Percentiles rank a stretch among this genome's conserved stretches.
Conservation (phyloP, 805 yeast genomes). For the Wickerhamomyces queroliae region DNA sequence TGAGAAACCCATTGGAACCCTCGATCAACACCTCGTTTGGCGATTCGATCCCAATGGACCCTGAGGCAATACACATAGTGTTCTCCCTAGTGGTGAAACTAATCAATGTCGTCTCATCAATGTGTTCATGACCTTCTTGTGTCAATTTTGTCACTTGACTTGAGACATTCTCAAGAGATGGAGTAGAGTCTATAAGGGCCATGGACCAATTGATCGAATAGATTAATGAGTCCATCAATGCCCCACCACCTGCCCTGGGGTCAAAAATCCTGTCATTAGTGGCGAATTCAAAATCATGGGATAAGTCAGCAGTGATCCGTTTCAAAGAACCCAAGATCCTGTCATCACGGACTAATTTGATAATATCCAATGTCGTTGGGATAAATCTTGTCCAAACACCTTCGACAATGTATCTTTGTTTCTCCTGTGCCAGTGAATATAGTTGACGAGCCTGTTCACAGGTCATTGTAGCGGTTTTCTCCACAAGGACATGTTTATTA, state of each 20-base stretch:
- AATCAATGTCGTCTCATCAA: conserved; percentile 21
- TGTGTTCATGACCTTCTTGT: neutral
- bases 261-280: conserved; percentile 33
- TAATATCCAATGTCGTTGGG: conserved; percentile 36
- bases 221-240: conserved; percentile 49
- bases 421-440: conserved; percentile 35
- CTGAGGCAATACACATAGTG: conserved; percentile 2
- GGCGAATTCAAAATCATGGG: conserved; percentile 30
- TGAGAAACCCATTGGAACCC: conserved; percentile 3
- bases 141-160: conserved; percentile 14
- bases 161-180: conserved; percentile 30
- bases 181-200: conserved; percentile 19
- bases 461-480: conserved; percentile 49
- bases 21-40: conserved; percentile 8
- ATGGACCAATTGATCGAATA: conserved; percentile 38
- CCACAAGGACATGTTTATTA: conserved; percentile 48
- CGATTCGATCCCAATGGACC: conserved; percentile 1
- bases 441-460: conserved; percentile 36
- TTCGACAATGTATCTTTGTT: conserved; percentile 47
- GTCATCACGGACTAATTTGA: conserved; percentile 32
- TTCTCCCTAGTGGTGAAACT: conserved; percentile 4
- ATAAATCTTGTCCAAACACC: conserved; percentile 54
- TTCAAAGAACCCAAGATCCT: conserved; percentile 40
- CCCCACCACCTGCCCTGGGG: conserved; percentile 48
- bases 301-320: conserved; percentile 38